Evolutionary conservation across 2,329 filamentous ascomycete species (phyloP), one percentile per base, ranked within the genome.

Genomic region (Nemania sp.): DNA sequence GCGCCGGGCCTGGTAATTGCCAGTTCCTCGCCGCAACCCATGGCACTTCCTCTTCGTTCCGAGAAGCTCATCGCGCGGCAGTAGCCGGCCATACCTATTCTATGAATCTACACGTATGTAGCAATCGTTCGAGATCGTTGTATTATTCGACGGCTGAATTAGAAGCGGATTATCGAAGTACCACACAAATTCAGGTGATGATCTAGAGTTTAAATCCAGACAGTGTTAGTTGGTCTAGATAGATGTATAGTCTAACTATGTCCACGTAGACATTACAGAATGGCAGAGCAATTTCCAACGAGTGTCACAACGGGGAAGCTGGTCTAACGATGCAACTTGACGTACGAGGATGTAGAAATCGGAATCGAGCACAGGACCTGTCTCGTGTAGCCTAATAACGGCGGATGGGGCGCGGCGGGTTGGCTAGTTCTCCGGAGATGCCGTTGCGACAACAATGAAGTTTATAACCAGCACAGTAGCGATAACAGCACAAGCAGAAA

Each of bases 51-150:
- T 70, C 83, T 77, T 65, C 83, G 74, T 66, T 83, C 82, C 7
- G 83, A 84, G 63, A 86, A 81, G 70, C 83, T 83, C 60, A 82
- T 72, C 30, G 82, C 78, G 65, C 76, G 75, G 46, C 70, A 68
- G 59, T 78, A 79, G 37, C 71, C 69, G 52, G 72, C 68, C 77
- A 79, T 79, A 23, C 52, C 49, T 19, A 43, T 49, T 23, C 28
- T 14, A 14, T 14, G 9, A 9, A 34, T 43, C 28, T 23, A n/a
- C 52, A 22, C 15, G 19, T 44, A 46, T 40, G 31, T 50, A 48
- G 19, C 19, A 28, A 49, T 56, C 41, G 51, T 63, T 54, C 54
- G 47, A 42, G 56, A 41, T 34, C n/a, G 34, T 52, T 50, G 17
- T 40, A 39, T 5, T 43, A 26, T 39, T 39, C 11, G 36, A 12